Evolutionary conservation across 2,329 filamentous ascomycete species (phyloP).

Genomic region (Cadophora gregata): DNA sequence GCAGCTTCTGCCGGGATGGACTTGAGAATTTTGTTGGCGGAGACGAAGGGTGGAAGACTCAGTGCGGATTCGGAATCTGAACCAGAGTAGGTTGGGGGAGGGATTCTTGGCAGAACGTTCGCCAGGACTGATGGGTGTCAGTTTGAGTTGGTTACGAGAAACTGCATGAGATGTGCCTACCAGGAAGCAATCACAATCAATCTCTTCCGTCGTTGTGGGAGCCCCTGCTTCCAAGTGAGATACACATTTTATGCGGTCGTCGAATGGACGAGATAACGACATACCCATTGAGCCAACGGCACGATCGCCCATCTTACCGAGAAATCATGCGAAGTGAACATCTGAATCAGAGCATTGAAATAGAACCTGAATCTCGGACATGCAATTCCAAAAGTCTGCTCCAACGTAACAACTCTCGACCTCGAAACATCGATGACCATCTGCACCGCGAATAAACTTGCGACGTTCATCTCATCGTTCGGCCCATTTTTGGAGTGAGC

Average conservation of each 20-base stretch:
- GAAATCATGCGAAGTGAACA: slow-evolving; percentile 70
- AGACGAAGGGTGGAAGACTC: slow-evolving; percentile 49
- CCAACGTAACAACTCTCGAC: slow-evolving; percentile 76
- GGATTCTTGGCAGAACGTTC: slow-evolving; percentile 72
- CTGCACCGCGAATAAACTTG: slow-evolving; percentile 59
- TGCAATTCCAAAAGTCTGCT: slow-evolving; percentile 77
- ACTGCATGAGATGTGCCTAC: slow-evolving; percentile 23
- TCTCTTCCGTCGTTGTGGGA: slow-evolving; percentile 45
- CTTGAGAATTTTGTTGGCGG: slow-evolving; percentile 47
- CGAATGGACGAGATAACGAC: slow-evolving; percentile 2
- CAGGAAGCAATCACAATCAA: slow-evolving; percentile 62
- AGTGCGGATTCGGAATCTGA: slow-evolving; percentile 40
- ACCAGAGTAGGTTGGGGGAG: slow-evolving; percentile 62
- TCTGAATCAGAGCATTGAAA: slow-evolving; percentile 65
- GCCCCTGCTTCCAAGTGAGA: slow-evolving; percentile 28
- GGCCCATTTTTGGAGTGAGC: slow-evolving; percentile 66
- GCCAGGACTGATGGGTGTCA: slow-evolving; percentile 59
- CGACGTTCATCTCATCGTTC: slow-evolving; percentile 72
- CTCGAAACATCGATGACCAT: slow-evolving; percentile 61
- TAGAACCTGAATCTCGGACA: slow-evolving; percentile 57
- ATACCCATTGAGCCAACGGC: slow-evolving; percentile 53
- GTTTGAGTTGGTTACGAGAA: not conserved
- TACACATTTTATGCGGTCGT: not conserved
- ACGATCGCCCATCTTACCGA: slow-evolving; percentile 73
- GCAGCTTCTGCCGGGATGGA: slow-evolving; percentile 39